Evolutionary conservation across 2,329 filamentous ascomycete species (phyloP).

Genomic region (Botrytis elliptica): DNA sequence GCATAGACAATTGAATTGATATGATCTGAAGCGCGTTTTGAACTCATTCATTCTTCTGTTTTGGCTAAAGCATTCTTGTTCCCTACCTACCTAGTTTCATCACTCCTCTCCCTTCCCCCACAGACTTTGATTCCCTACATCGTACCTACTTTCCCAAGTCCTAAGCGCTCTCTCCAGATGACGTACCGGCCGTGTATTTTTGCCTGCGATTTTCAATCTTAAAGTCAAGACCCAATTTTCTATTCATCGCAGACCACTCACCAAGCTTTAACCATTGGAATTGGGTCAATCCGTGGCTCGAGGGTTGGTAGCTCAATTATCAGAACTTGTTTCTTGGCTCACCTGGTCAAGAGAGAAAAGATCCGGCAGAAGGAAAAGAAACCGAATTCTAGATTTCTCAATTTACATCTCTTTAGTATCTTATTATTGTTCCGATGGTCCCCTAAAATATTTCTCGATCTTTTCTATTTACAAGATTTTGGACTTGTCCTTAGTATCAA

Average conservation of each 20-base stretch:
- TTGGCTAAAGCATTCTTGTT: not conserved
- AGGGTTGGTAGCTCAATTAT: not conserved
- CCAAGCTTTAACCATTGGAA: not conserved
- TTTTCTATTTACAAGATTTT: not conserved
- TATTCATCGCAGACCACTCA: not conserved
- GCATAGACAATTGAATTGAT: not conserved
- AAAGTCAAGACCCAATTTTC: conserved; percentile 4
- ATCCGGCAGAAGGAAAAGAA: not conserved
- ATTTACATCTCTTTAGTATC: not conserved
- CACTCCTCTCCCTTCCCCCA: not conserved
- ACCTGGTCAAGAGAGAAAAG: not conserved
- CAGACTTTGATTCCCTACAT: not conserved
- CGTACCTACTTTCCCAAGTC: not conserved
- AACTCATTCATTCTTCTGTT: not conserved
- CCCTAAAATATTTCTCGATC: not conserved
- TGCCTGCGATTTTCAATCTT: not conserved
- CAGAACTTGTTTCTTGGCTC: conserved; percentile 2
- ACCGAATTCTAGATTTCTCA: not conserved
- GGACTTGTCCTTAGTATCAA: not conserved
- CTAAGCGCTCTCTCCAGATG: not conserved
- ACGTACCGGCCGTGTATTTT: not conserved
- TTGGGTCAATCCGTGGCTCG: conserved; percentile 3
- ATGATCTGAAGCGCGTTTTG: not conserved
- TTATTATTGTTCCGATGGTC: not conserved
- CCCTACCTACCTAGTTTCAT: no score